A percentile compares a stretch with the other conserved stretches of the same genome.
phyloP scores from a whole-genome alignment of 352 stramenopile genomes.

The Aphanomyces invadans region DNA sequence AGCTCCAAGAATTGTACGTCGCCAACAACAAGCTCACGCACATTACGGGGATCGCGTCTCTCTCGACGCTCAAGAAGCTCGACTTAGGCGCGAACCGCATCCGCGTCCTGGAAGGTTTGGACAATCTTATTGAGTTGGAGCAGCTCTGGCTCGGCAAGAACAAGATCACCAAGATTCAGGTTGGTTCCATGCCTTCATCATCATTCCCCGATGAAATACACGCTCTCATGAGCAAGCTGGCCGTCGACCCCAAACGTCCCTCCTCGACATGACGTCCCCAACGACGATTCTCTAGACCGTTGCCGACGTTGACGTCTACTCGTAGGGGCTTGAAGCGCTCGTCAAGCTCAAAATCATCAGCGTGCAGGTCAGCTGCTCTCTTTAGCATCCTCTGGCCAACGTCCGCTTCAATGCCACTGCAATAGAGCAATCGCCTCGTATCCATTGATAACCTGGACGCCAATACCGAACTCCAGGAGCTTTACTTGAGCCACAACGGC shows the following conservation, averaged over 20 bases:
- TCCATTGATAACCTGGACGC: slow-evolving; percentile 85
- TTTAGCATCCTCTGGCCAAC: no score
- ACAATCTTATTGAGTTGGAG: slow-evolving; percentile 83
- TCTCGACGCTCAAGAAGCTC: slow-evolving; percentile 89
- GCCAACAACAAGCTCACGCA: slow-evolving; percentile 98
- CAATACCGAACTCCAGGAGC: slow-evolving; percentile 88
- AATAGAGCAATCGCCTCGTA: slow-evolving; percentile 94
- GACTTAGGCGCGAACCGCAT: slow-evolving; percentile 96
- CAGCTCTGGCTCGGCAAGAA: slow-evolving; percentile 98
- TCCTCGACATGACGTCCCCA: no score
- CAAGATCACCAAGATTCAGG: slow-evolving; percentile 92
- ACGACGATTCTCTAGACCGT: no score
- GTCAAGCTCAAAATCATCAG: slow-evolving; percentile 84
- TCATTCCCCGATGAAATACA: no score
- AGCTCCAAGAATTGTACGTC: slow-evolving; percentile 89
- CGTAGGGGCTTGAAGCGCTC: slow-evolving; percentile 64
- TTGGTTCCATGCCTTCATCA: slow-evolving; percentile 22
- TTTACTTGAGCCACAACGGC: slow-evolving; percentile 97
- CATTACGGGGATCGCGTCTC: slow-evolving; percentile 84
- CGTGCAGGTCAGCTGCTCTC: slow-evolving; percentile 37
- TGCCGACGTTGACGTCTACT: no score
- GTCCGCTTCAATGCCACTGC: no score
- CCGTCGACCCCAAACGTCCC: no score
- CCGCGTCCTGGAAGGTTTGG: slow-evolving; percentile 88
- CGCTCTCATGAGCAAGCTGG: no score